Evolutionary conservation across 768 basidiomycete genomes (phyloP).

Genomic region (Kondoa subrosea): DNA sequence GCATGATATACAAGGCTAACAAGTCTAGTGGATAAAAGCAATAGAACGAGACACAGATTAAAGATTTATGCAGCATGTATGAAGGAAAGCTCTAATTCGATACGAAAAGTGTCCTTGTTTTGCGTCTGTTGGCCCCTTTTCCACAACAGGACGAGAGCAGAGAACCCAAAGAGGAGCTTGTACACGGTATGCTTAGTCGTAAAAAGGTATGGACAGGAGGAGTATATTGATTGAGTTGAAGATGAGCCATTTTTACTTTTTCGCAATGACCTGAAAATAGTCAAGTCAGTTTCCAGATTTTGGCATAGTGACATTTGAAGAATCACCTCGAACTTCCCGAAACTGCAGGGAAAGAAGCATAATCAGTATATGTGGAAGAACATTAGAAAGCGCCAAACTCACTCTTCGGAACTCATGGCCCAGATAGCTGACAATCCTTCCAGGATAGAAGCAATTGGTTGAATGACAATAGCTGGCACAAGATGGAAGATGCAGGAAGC

Average conservation of each 20-base stretch:
- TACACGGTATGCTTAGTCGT: too few relatives aligned
- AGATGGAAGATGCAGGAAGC: constrained; percentile 25
- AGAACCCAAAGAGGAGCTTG: too few relatives aligned
- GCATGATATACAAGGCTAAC: too few relatives aligned
- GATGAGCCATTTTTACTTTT: neutral
- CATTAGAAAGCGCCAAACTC: neutral
- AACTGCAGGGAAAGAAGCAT: neutral
- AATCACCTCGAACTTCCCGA: neutral
- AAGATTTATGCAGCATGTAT: too few relatives aligned
- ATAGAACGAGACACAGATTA: too few relatives aligned
- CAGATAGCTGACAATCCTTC: constrained; percentile 30
- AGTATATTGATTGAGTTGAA: too few relatives aligned
- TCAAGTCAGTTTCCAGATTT: neutral
- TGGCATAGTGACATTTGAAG: neutral
- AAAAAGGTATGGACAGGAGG: too few relatives aligned
- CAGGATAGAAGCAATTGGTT: constrained; percentile 30
- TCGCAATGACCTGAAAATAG: neutral
- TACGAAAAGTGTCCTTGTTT: too few relatives aligned
- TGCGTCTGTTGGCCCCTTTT: too few relatives aligned
- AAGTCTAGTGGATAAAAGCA: too few relatives aligned
- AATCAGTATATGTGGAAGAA: neutral
- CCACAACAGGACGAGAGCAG: too few relatives aligned
- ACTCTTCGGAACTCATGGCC: constrained; percentile 27
- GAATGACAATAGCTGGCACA: constrained; percentile 26
- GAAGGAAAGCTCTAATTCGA: too few relatives aligned